phyloP scores from a whole-genome alignment of 108 stramenopile species.

The Cyclotella distinguenda region DNA sequence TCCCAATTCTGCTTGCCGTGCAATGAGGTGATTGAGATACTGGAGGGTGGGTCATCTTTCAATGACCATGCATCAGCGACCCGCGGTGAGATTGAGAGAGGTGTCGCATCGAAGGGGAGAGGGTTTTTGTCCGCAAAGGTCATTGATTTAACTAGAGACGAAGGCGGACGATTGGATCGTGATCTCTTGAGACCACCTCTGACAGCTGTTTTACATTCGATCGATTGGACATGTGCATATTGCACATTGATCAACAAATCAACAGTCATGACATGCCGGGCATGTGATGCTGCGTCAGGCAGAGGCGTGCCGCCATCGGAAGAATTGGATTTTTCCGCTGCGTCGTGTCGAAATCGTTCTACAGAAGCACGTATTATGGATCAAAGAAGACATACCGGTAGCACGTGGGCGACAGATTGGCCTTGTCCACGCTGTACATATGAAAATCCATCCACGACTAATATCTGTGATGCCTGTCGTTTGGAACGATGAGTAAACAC shows the following conservation, averaged over 20 bases:
- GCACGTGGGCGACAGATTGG: conserved; percentile 1
- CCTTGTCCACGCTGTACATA: conserved; percentile 37
- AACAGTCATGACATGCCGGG: not conserved
- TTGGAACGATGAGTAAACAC: conserved; percentile 39
- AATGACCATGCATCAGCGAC: not conserved
- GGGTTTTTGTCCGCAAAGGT: conserved; percentile 1
- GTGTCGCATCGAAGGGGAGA: not conserved
- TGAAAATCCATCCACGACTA: conserved; percentile 12
- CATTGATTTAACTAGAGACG: conserved; percentile 24
- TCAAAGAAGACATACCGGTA: not conserved
- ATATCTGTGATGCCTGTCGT: conserved; percentile 41
- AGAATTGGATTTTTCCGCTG: not conserved
- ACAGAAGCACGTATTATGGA: not conserved
- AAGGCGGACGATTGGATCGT: not conserved
- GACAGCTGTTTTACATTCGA: not conserved
- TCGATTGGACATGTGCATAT: conserved; percentile 4
- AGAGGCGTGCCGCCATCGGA: not conserved
- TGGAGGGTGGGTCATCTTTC: conserved; percentile 27
- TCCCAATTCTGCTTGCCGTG: conserved; percentile 52
- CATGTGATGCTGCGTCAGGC: not conserved
- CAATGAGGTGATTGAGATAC: conserved; percentile 48
- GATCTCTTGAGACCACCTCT: not conserved
- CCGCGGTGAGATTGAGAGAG: not conserved
- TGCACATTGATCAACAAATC: conserved; percentile 11
- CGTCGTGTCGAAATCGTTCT: not conserved